Evolutionary conservation across 23 red algal genomes (phyloP), one percentile per base, ranked within the genome.

Genomic region (Cyanidium caldarium): DNA sequence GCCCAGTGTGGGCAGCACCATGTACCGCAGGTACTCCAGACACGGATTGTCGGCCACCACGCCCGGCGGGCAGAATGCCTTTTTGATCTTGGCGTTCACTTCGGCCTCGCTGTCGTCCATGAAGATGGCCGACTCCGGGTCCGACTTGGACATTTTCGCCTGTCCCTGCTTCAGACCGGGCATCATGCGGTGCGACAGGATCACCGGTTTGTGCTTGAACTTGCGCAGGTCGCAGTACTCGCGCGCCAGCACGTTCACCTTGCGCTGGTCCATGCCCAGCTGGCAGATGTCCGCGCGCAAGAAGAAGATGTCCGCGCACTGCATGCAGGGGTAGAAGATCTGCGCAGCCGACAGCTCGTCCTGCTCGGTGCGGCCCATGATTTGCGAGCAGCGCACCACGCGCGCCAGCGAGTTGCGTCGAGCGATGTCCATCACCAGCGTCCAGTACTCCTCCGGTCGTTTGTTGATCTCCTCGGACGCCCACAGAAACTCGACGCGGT

Each of bases 271-370:
- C 83, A 88, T 87, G n/a, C 91, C 91, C 58, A 96, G 80, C 65
- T 96, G 91, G 45, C 91, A 96, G 37, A 96, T 87, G 45, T 96
- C 91, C 14, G 91, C 91, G 12, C 81, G 82, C 16, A 96, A 72
- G 58, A 96, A 96, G 67, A 96, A 96, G 1, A 96, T 88, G 71
- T 96, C 91, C 12, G 91, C 91, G 46, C 84, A 88, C 58, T 96
- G 91, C 91, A 96, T 96, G 74, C 91, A 96, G 12, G 91, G 91
- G 69, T 96, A 96, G 71, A 96, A 80, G 41, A 96, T 88, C 72
- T 96, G 91, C 16, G 91, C 91, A 39, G 91, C 91, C 5, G 83
- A 88, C 12, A 96, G 80, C 19, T 96, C 84, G 72, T 96, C 91
- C 2, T 72, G 68, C 30, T 96, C 91, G 29, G 65, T 82, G 36